Evolutionary conservation across 2,329 filamentous ascomycete genomes (phyloP).

Genomic region (Dryadomyces quercus-mongolicae): DNA sequence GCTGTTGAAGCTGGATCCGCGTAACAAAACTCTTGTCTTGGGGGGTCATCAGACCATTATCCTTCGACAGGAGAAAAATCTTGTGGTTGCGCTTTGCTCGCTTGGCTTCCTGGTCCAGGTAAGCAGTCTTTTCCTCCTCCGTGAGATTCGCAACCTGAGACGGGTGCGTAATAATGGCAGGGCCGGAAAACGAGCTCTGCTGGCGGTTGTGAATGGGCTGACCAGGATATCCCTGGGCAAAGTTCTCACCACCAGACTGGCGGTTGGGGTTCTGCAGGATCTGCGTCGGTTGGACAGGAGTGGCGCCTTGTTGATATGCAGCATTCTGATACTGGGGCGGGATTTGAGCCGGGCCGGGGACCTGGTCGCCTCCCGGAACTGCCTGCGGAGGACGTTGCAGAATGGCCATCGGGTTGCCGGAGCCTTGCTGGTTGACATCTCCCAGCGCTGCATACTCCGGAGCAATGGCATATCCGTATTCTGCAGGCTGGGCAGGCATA

Average conservation of each 20-base stretch:
- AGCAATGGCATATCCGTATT: slow-evolving; percentile 7
- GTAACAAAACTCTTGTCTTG: slow-evolving; percentile 99
- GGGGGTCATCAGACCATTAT: slow-evolving; percentile 96
- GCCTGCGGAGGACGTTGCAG: slow-evolving; percentile 40
- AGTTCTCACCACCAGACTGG: slow-evolving; percentile 35
- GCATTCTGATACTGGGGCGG: slow-evolving; percentile 13
- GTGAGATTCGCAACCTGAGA: slow-evolving; percentile 66
- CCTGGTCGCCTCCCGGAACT: slow-evolving; percentile 21
- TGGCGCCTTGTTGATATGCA: slow-evolving; percentile 15
- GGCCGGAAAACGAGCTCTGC: slow-evolving; percentile 49
- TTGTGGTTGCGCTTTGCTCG: slow-evolving; percentile 97
- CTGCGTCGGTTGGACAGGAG: slow-evolving; percentile 51
- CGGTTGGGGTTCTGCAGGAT: slow-evolving; percentile 72
- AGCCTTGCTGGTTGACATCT: slow-evolving; percentile 3
- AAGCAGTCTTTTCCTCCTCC: slow-evolving; percentile 72
- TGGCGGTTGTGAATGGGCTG: slow-evolving; percentile 24
- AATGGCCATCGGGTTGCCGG: slow-evolving; percentile 37
- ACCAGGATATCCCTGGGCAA: slow-evolving; percentile 18
- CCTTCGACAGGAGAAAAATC: slow-evolving; percentile 83
- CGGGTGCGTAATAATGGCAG: slow-evolving; percentile 43
- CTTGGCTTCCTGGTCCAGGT: slow-evolving; percentile 83
- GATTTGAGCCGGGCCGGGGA: slow-evolving; percentile 17
- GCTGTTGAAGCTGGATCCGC: slow-evolving; percentile 89
- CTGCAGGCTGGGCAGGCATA: slow-evolving; percentile 11
- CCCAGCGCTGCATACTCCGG: neutral